Conservation (phyloP, 2,329 filamentous ascomycete species). For the Monosporascus sp. region DNA sequence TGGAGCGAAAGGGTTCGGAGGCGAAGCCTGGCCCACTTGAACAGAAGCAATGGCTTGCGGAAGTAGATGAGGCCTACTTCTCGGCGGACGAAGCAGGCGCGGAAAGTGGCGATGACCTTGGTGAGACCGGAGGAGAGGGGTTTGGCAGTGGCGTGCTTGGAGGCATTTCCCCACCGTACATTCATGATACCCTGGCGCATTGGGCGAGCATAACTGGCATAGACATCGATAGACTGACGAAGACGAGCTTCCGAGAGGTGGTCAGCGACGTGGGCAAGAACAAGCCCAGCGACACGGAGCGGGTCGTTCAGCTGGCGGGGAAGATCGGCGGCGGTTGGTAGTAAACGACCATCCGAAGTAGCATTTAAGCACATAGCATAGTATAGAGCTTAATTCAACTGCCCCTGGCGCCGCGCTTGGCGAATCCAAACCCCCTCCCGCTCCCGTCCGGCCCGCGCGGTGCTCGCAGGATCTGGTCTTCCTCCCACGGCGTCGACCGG, state of each 20-base stretch:
- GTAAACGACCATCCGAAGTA: slow-evolving; percentile 7
- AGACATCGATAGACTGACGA: slow-evolving; percentile 64
- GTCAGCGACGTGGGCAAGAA: slow-evolving; percentile 91
- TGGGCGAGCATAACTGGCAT: slow-evolving; percentile 73
- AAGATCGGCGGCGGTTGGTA: slow-evolving; percentile 95
- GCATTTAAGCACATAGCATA: slow-evolving; percentile 2
- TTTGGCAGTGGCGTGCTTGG: slow-evolving; percentile 43
- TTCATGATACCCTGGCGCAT: slow-evolving; percentile 65
- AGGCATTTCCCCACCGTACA: slow-evolving; percentile 60
- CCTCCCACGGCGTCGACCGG: slow-evolving; percentile 46
- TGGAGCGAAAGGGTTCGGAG: slow-evolving; percentile 41
- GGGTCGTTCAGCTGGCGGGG: slow-evolving; percentile 81
- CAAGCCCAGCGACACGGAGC: slow-evolving; percentile 63
- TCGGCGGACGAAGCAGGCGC: slow-evolving; percentile 58
- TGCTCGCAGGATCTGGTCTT: slow-evolving; percentile 64
- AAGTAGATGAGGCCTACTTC: slow-evolving; percentile 86
- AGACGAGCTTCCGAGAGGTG: slow-evolving; percentile 86
- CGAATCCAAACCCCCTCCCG: slow-evolving; percentile 75
- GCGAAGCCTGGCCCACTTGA: slow-evolving; percentile 65
- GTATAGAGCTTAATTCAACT: slow-evolving; percentile 30
- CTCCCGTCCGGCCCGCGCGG: slow-evolving; percentile 75
- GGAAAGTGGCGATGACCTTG: slow-evolving; percentile 18
- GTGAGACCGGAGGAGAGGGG: slow-evolving; percentile 16
- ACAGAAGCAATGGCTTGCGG: slow-evolving; percentile 79
- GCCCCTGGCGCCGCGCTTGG: slow-evolving; percentile 53